phyloP scores from a whole-genome alignment of 306 rosid genomes.

The Prunus mongolica region DNA sequence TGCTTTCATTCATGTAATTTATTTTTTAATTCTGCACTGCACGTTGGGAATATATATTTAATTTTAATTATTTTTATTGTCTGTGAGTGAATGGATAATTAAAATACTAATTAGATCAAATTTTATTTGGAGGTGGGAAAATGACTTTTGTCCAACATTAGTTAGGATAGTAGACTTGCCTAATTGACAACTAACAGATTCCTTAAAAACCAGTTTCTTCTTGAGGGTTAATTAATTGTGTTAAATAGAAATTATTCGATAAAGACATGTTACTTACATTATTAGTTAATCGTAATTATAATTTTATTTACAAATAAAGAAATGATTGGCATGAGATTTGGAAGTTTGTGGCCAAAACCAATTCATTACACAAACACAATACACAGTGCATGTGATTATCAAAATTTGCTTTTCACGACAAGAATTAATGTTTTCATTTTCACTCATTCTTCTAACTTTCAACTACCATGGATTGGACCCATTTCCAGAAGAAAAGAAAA shows the following conservation, averaged over 20 bases:
- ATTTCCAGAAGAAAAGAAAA: background rate
- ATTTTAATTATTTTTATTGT: background rate
- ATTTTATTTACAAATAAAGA: too few relatives aligned
- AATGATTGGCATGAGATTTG: background rate
- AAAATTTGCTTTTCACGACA: background rate
- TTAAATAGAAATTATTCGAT: background rate
- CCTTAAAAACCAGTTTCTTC: background rate
- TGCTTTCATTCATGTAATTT: background rate
- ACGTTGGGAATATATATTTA: background rate
- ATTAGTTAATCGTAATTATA: background rate
- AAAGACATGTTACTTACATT: slow-evolving; percentile 1
- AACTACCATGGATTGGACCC: background rate
- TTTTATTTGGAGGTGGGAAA: slow-evolving; percentile 13
- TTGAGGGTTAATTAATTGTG: background rate
- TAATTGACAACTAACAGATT: slow-evolving; percentile 22
- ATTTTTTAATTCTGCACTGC: background rate
- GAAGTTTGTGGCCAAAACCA: background rate
- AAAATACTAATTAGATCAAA: background rate
- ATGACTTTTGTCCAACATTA: slow-evolving; percentile 25
- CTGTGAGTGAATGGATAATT: background rate
- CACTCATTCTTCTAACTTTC: background rate
- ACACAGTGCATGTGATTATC: background rate
- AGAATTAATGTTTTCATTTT: background rate
- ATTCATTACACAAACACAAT: too few relatives aligned
- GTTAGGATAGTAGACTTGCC: slow-evolving; percentile 18